Evolutionary conservation across 2,329 filamentous ascomycete genomes (phyloP), one percentile per base, ranked within the genome.

Genomic region (Exserohilum turcica): DNA sequence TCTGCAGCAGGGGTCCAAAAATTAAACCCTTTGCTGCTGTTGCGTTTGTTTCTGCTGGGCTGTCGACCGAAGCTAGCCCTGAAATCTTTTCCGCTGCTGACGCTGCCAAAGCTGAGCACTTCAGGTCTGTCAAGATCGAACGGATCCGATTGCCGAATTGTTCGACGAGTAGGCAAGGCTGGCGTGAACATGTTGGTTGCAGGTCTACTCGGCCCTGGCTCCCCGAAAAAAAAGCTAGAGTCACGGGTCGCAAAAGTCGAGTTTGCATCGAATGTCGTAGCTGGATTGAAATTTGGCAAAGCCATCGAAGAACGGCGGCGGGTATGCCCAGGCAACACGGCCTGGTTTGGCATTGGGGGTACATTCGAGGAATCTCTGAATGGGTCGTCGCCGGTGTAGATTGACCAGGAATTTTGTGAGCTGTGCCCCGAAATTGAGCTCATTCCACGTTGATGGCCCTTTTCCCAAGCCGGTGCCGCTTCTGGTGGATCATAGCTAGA

Each of bases 101-200:
- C 64, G 35, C 56, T 60, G 4, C 70, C 65, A 40, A 74, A 72
- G 0, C 70, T 68, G 7, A 76, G 60, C 7, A 76, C 67, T 52
- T 76, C 74, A 8, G 74, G 74, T 10, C 72, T 61, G 47, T 76
- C 74, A 12, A 76, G 67, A 49, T 76, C 74, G 38, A 76, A 76
- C 0, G 74, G 74, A 49, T 76, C 74, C 1, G 72, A 75, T 35
- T 75, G 71, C 12, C 73, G 68, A 29, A 71, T 66, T n/a, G 59
- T 65, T 6, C 69, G 64, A 31, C 59, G 54, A 15, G 56, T 54
- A 7, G 57, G 59, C 18, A 48, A 33, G 1, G 33, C 56, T 9
- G 59, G 60, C 13, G 59, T 61, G 43, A 67, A 66, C 52, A 66
- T 54, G 40, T 64, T 60, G 6, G 71, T 74, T 12, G 45, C 57